Conservation (phyloP, 2,329 filamentous ascomycete species). For the Penicillium oxalicum region DNA sequence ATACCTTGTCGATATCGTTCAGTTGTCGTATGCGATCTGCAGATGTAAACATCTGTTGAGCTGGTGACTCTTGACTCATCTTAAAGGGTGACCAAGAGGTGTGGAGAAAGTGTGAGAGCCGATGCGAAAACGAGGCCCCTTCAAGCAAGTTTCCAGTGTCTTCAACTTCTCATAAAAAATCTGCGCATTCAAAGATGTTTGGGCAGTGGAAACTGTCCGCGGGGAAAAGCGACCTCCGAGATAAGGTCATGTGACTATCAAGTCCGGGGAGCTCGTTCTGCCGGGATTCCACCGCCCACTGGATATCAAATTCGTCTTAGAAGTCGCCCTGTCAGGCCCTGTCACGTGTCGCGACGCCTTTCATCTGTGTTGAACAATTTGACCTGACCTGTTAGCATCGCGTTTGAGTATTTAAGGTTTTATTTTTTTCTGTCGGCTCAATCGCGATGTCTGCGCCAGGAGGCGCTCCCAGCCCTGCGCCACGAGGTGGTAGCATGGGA, state of each 20-base stretch:
- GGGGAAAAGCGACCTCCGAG: too few species aligned
- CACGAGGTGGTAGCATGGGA: constrained; percentile 45
- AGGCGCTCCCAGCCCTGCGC: constrained; percentile 45
- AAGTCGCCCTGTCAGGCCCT: constrained; percentile 3
- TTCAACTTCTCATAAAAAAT: too few species aligned
- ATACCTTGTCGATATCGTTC: constrained; percentile 67
- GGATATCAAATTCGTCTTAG: constrained; percentile 21
- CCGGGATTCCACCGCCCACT: background rate
- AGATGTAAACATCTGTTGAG: constrained; percentile 53
- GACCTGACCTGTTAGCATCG: too few species aligned
- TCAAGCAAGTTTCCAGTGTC: too few species aligned
- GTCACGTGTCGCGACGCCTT: too few species aligned
- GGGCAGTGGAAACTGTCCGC: too few species aligned
- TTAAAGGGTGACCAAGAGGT: background rate
- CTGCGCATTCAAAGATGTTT: background rate
- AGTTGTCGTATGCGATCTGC: constrained; percentile 76
- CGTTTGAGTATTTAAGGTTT: too few species aligned
- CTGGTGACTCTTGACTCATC: constrained; percentile 22
- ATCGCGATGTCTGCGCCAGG: constrained; percentile 40
- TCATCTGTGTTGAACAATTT: too few species aligned
- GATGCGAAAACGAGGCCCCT: background rate
- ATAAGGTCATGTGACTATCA: constrained; percentile 9
- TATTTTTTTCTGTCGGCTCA: background rate
- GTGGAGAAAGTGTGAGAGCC: background rate
- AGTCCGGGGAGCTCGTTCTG: constrained; percentile 12